These are phyloP conservation scores for Coemansia sp. DNA, from an alignment of 192 early-diverging fungal genomes.

Conservation along the genomic window DNA sequence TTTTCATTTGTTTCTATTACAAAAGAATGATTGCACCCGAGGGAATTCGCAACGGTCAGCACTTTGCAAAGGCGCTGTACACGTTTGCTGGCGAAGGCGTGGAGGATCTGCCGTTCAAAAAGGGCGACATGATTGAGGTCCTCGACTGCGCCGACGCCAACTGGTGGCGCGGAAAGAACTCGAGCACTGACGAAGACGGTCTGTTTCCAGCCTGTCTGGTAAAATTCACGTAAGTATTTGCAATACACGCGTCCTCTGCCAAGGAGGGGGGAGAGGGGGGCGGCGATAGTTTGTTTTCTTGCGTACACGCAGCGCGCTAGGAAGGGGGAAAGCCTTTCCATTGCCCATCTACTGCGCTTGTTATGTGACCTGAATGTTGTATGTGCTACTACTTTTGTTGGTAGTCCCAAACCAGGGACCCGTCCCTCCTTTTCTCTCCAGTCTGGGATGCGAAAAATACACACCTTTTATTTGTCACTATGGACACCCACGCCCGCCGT, in stretches of 20 bases:
- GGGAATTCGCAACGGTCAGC: slow-evolving; percentile 50
- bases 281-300: background rate
- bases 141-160: slow-evolving; percentile 50
- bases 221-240: slow-evolving; percentile 54
- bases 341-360: slow-evolving; percentile 5
- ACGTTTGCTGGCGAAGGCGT: slow-evolving; percentile 55
- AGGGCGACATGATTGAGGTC: slow-evolving; percentile 20
- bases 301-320: background rate
- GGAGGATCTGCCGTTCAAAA: slow-evolving; percentile 55
- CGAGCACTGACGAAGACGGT: slow-evolving; percentile 47
- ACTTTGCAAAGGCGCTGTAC: slow-evolving; percentile 56
- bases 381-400: background rate
- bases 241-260: background rate
- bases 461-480: background rate
- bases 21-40: slow-evolving; percentile 51
- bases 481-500: background rate
- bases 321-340: background rate
- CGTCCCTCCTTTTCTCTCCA: slow-evolving; percentile 2
- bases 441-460: slow-evolving; percentile 7
- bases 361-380: background rate
- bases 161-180: slow-evolving; percentile 56
- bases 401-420: background rate
- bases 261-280: background rate
- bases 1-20: background rate
- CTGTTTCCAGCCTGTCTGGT: slow-evolving; percentile 57